Conservation (phyloP, 495 filamentous ascomycete species). For the Astrocystis sublimbata region DNA sequence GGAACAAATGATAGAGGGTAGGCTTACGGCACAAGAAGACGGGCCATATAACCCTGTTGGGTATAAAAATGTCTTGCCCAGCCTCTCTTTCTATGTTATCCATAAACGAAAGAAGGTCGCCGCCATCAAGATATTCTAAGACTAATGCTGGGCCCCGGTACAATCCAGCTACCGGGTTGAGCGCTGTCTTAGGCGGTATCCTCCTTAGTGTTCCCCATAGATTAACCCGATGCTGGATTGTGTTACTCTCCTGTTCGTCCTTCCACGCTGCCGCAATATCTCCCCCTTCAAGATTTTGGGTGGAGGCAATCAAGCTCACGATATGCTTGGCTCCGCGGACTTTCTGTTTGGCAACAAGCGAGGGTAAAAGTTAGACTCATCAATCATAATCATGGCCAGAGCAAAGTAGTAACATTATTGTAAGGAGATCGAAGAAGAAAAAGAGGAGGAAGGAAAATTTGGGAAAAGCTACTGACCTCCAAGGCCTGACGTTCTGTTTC, state of each 20-base stretch:
- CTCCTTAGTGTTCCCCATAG: background rate
- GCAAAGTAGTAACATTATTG: too few species aligned
- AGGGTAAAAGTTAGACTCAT: background rate
- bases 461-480: constrained; percentile 4
- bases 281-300: background rate
- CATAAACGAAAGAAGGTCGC: background rate
- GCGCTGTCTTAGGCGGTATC: background rate
- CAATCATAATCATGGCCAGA: background rate
- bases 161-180: background rate
- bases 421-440: too few species aligned
- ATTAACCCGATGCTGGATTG: background rate
- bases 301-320: background rate
- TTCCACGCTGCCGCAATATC: background rate
- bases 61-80: background rate
- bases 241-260: background rate
- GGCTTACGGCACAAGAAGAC: constrained; percentile 4
- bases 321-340: constrained; percentile 9
- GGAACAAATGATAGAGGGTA: background rate
- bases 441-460: too few species aligned
- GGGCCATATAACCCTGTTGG: constrained; percentile 8
- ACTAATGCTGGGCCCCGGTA: background rate
- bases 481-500: background rate
- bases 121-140: constrained; percentile 5
- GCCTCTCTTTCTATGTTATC: background rate
- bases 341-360: background rate